These are phyloP conservation scores for Penicillium sp. DNA, from an alignment of 2,329 filamentous ascomycete species.

Conservation along the genomic window DNA sequence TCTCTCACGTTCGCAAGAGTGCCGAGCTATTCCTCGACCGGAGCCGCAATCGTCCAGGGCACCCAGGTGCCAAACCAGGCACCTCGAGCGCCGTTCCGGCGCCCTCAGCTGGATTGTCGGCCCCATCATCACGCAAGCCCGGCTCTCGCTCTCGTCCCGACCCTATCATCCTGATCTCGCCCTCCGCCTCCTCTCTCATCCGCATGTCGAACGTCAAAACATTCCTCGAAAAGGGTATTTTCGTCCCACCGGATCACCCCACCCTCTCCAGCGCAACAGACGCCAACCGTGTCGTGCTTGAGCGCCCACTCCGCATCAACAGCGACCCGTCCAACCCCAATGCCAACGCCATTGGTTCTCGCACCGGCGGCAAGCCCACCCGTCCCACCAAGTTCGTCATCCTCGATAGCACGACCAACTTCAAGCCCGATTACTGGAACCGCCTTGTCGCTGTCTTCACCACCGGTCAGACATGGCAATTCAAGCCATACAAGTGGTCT, in stretches of 20 bases:
- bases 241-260: constrained; percentile 70
- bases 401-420: constrained; percentile 88
- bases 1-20: constrained; percentile 87
- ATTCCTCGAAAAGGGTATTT: constrained; percentile 84
- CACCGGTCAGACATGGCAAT: constrained; percentile 97
- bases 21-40: constrained; percentile 73
- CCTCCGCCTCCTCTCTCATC: constrained; percentile 89
- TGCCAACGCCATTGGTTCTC: constrained; percentile 15
- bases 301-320: constrained; percentile 68
- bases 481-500: constrained; percentile 97
- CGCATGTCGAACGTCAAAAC: constrained; percentile 95
- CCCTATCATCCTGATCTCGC: constrained; percentile 95
- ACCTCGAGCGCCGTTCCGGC: constrained; percentile 36
- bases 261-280: constrained; percentile 63
- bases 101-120: constrained; percentile 40
- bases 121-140: constrained; percentile 41
- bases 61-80: constrained; percentile 36
- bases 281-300: constrained; percentile 82
- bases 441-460: constrained; percentile 96
- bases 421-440: constrained; percentile 98
- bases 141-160: constrained; percentile 56
- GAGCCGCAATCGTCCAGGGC: constrained; percentile 43
- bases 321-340: constrained; percentile 32
- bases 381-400: constrained; percentile 90
- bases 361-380: constrained; percentile 58